Evolutionary conservation across 108 stramenopile species (phyloP).

Genomic region (Fragilaria radians): DNA sequence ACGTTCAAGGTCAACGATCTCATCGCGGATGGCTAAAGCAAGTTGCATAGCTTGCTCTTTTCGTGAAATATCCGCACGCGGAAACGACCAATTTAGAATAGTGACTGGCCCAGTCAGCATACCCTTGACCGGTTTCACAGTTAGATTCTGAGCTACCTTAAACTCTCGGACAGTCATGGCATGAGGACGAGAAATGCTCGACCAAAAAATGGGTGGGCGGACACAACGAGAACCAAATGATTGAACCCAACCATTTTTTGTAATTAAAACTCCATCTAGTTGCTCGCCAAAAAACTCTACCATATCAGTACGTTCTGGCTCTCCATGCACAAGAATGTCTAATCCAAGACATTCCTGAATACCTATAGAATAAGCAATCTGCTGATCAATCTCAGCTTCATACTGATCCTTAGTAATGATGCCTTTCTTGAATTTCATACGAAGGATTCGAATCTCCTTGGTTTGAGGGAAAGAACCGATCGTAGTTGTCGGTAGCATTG

Average conservation of each 20-base stretch:
- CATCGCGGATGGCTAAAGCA: slow-evolving; percentile 47
- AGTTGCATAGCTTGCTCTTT: slow-evolving; percentile 63
- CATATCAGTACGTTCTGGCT: slow-evolving; percentile 74
- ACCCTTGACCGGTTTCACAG: slow-evolving; percentile 58
- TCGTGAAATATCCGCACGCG: slow-evolving; percentile 54
- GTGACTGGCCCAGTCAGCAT: slow-evolving; percentile 77
- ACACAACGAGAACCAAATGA: slow-evolving; percentile 66
- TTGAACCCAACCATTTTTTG: slow-evolving; percentile 65
- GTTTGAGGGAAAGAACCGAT: slow-evolving; percentile 74
- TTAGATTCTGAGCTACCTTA: slow-evolving; percentile 55
- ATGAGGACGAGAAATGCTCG: slow-evolving; percentile 37
- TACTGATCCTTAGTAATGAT: slow-evolving; percentile 30
- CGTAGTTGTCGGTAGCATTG: slow-evolving; percentile 62
- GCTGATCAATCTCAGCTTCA: slow-evolving; percentile 41
- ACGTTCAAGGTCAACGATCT: slow-evolving; percentile 51
- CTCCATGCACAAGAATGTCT: slow-evolving; percentile 68
- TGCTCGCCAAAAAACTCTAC: slow-evolving; percentile 69
- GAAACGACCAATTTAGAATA: slow-evolving; percentile 79
- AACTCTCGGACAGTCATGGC: slow-evolving; percentile 67
- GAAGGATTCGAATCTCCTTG: slow-evolving; percentile 35
- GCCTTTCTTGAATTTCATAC: slow-evolving; percentile 34
- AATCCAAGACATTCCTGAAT: slow-evolving; percentile 58
- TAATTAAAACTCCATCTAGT: slow-evolving; percentile 54
- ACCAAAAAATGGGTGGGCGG: slow-evolving; percentile 57
- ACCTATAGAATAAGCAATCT: slow-evolving; percentile 53